These are phyloP conservation scores for Nigrospora osmanthi DNA, from an alignment of 2,329 filamentous ascomycete species.

Conservation along the genomic window DNA sequence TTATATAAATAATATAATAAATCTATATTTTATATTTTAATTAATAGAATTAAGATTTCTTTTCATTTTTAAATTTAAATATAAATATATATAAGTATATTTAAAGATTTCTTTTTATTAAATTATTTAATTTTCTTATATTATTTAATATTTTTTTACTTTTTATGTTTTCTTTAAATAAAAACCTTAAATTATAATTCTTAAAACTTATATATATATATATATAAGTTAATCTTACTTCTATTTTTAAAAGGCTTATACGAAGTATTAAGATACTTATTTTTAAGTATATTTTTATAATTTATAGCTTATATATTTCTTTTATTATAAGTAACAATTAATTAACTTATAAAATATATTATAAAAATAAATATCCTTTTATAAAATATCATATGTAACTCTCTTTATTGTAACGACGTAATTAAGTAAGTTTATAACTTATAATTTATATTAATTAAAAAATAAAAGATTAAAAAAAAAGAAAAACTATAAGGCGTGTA, in stretches of 20 bases:
- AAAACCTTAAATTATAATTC: conserved; percentile 1
- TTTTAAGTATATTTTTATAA: conserved; percentile 4
- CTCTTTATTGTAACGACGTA: no score
- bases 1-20: background rate
- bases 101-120: background rate
- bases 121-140: background rate
- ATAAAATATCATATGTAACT: no score
- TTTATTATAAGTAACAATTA: no score
- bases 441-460: no score
- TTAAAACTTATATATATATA: conserved; percentile 3
- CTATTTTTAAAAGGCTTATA: conserved; percentile 1
- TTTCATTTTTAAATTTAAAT: conserved; percentile 1
- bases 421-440: no score
- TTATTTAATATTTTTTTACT: conserved; percentile 1
- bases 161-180: no score
- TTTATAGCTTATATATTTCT: no score
- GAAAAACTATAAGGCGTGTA: no score
- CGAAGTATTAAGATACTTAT: background rate
- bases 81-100: background rate
- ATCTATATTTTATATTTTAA: conserved; percentile 1
- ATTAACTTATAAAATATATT: no score
- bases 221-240: conserved; percentile 1
- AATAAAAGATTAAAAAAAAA: no score
- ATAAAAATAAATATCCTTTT: no score
- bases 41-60: conserved; percentile 1